Conservation (phyloP, 805 yeast species). For the Wickerhamiella occidentalis region DNA sequence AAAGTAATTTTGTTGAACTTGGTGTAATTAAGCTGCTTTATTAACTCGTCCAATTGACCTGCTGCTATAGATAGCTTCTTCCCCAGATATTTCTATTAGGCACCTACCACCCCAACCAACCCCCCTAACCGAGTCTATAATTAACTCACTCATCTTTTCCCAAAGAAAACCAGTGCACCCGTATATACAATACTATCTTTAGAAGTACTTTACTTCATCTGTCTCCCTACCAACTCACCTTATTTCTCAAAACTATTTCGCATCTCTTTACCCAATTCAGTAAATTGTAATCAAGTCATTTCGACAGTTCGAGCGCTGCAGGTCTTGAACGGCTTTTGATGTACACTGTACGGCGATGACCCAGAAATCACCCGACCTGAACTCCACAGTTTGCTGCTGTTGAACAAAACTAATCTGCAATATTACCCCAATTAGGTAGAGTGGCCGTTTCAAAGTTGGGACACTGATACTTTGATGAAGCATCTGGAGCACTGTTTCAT, state of each 20-base stretch:
- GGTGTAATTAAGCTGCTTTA: no score
- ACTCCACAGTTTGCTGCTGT: neutral
- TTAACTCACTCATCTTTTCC: no score
- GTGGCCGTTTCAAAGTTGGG: neutral
- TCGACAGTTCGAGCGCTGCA: neutral
- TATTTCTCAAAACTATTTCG: neutral
- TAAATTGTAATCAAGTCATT: neutral
- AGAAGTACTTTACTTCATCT: neutral
- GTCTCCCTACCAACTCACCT: neutral
- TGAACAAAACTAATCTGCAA: neutral
- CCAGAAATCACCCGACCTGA: neutral
- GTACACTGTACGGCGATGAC: neutral
- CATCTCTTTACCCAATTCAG: conserved; percentile 6
- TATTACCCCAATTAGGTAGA: neutral
- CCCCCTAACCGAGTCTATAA: no score
- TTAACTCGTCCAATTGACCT: no score
- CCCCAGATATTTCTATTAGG: no score
- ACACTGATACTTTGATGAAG: neutral
- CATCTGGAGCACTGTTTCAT: neutral
- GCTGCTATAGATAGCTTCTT: no score
- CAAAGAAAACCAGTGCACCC: no score
- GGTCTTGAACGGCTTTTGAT: neutral
- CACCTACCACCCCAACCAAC: no score
- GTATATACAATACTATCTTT: neutral
- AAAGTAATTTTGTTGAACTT: no score